Conservation (phyloP, 2,329 filamentous ascomycete species). For the Trichophyton mentagrophytes region DNA sequence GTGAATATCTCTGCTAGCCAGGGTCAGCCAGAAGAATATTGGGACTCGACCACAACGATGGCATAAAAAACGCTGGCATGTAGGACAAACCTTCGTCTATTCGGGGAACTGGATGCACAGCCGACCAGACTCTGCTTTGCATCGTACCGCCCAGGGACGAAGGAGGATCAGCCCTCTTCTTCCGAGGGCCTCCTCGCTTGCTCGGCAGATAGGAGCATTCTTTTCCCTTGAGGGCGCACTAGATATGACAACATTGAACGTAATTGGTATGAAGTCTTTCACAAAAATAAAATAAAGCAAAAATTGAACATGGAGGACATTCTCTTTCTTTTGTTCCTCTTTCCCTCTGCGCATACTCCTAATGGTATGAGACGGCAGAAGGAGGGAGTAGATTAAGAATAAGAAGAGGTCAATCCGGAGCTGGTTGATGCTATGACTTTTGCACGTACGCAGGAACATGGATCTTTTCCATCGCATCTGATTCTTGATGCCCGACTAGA, state of each 20-base stretch:
- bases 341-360: neutral
- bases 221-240: constrained; percentile 31
- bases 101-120: constrained; percentile 9
- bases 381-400: constrained; percentile 10
- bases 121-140: constrained; percentile 6
- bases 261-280: neutral
- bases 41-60: too few relatives aligned
- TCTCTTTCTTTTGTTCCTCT: neutral
- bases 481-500: constrained; percentile 32
- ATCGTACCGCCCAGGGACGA: constrained; percentile 2
- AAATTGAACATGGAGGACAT: neutral
- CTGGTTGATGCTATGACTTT: neutral
- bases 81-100: constrained; percentile 13
- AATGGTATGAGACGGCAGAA: neutral
- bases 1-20: constrained; percentile 23
- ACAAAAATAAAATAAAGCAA: neutral
- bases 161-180: constrained; percentile 22
- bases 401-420: neutral
- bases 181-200: constrained; percentile 33
- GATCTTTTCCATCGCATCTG: constrained; percentile 33
- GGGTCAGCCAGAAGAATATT: neutral
- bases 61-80: neutral
- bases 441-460: constrained; percentile 31
- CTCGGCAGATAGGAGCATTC: constrained; percentile 33
- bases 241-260: neutral